phyloP scores from a whole-genome alignment of 106 monocot genomes.

The Phalaenopsis equestris region DNA sequence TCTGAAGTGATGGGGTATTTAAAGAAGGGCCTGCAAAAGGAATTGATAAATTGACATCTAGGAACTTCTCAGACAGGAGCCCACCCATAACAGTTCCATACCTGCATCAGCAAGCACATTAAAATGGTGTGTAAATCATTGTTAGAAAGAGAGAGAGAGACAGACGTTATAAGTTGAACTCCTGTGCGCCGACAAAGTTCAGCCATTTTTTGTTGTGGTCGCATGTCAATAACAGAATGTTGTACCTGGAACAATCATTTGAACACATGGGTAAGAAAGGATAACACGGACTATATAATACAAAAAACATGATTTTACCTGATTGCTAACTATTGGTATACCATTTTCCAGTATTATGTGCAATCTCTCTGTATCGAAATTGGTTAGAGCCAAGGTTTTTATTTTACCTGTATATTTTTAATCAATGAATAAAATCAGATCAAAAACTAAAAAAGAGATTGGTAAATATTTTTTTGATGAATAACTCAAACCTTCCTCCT shows the following conservation, averaged over 20 bases:
- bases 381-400: conserved; percentile 70
- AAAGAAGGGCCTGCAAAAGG: conserved; percentile 89
- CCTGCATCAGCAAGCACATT: conserved; percentile 25
- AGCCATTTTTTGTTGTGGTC: conserved; percentile 86
- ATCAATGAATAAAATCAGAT: conserved; percentile 8
- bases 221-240: conserved; percentile 96
- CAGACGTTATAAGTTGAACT: conserved; percentile 87
- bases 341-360: conserved; percentile 60
- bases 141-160: conserved; percentile 29
- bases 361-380: conserved; percentile 65
- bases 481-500: conserved; percentile 65
- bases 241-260: conserved; percentile 51
- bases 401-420: conserved; percentile 57
- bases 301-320: conserved; percentile 30
- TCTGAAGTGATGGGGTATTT: conserved; percentile 90
- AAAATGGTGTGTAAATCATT: background rate
- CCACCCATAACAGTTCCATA: conserved; percentile 99
- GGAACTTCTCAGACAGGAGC: conserved; percentile 88
- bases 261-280: background rate
- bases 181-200: conserved; percentile 79
- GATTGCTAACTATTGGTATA: conserved; percentile 81
- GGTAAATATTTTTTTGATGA: background rate
- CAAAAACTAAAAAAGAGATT: background rate
- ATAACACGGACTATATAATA: background rate
- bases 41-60: conserved; percentile 73